phyloP scores from a whole-genome alignment of 2,329 filamentous ascomycete genomes.

The Colletotrichum sp. region DNA sequence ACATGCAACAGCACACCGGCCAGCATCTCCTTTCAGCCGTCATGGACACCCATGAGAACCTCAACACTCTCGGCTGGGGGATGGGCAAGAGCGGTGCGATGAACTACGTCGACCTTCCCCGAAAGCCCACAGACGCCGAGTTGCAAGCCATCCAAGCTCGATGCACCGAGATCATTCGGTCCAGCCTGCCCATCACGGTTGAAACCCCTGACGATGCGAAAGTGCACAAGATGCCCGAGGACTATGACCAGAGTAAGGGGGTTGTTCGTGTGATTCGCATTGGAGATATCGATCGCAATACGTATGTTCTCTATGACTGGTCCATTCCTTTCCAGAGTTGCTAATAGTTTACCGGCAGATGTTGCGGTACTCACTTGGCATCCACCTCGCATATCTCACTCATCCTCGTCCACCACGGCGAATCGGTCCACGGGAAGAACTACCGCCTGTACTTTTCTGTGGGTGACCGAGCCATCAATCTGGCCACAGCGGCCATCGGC shows the following conservation, averaged over 20 bases:
- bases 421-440: constrained; percentile 35
- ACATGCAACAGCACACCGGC: constrained; percentile 38
- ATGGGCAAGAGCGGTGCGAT: constrained; percentile 31
- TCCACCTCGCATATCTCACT: constrained; percentile 36
- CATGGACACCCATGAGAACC: constrained; percentile 28
- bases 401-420: constrained; percentile 30
- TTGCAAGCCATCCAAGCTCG: constrained; percentile 27
- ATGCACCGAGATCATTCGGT: constrained; percentile 30
- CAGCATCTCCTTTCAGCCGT: constrained; percentile 36
- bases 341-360: constrained; percentile 17
- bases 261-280: constrained; percentile 33
- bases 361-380: constrained; percentile 34
- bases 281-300: constrained; percentile 33
- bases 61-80: constrained; percentile 34
- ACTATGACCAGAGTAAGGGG: constrained; percentile 34
- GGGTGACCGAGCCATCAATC: constrained; percentile 30
- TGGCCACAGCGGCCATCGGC: constrained; percentile 26
- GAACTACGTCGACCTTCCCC: constrained; percentile 35
- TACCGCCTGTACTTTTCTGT: constrained; percentile 33
- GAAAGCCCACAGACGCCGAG: constrained; percentile 29
- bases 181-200: constrained; percentile 27
- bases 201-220: constrained; percentile 29
- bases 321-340: too few relatives aligned
- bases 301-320: constrained; percentile 20
- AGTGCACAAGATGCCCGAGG: constrained; percentile 27